Evolutionary conservation across 2,329 filamentous ascomycete species (phyloP).

Genomic region (Chaetomium strumarium): DNA sequence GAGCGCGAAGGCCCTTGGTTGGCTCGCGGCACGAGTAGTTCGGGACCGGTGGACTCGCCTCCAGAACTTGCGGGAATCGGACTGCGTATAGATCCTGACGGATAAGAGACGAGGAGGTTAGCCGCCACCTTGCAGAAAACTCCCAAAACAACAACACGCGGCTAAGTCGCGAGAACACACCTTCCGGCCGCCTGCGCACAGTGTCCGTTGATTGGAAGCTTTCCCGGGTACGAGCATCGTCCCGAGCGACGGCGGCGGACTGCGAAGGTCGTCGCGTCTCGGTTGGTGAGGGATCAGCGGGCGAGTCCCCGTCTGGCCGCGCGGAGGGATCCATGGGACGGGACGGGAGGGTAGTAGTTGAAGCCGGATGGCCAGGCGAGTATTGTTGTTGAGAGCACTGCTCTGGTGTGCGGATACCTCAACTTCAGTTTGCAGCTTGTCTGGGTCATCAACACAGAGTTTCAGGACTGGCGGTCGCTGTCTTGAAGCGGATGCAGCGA

Average conservation of each 20-base stretch:
- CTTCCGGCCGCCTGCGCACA: slow-evolving; percentile 53
- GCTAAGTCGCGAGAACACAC: slow-evolving; percentile 35
- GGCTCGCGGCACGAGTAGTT: slow-evolving; percentile 35
- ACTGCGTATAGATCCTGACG: slow-evolving; percentile 17
- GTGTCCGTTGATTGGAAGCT: slow-evolving; percentile 56
- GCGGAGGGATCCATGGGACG: slow-evolving; percentile 41
- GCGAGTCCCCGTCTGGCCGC: slow-evolving; percentile 32
- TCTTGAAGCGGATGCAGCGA: neutral
- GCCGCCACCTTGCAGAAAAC: neutral
- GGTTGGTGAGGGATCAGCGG: slow-evolving; percentile 41
- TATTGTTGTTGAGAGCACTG: neutral
- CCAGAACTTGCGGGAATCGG: slow-evolving; percentile 19
- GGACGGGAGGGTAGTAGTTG: neutral
- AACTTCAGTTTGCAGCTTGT: too few species aligned
- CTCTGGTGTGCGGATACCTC: neutral
- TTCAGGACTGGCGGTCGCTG: neutral
- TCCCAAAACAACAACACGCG: slow-evolving; percentile 5
- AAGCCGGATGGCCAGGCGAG: neutral
- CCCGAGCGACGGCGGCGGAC: slow-evolving; percentile 31
- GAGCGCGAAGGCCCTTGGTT: slow-evolving; percentile 35
- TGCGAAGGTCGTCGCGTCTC: slow-evolving; percentile 42
- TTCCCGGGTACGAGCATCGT: slow-evolving; percentile 44
- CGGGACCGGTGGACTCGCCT: slow-evolving; percentile 29
- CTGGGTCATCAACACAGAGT: slow-evolving; percentile 2
- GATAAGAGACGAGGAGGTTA: slow-evolving; percentile 3